Base-by-base conservation (phyloP, 2,329 filamentous ascomycete genomes). In the Tolypocladium album region DNA sequence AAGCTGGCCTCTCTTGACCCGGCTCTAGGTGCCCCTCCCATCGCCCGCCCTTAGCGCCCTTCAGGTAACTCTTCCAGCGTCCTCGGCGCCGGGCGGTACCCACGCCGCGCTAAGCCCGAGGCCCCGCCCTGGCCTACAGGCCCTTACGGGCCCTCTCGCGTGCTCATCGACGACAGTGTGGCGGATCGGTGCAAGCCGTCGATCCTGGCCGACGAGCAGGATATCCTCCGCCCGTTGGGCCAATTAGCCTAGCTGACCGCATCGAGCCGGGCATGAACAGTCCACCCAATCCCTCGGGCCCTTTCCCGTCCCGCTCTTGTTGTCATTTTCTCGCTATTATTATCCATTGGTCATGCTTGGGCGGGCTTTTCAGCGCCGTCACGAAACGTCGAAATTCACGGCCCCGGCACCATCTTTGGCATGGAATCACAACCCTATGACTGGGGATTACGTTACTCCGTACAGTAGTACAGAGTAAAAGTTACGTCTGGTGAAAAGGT, bases 141-240 rank as follows among this genome's bases (percentile, higher is more conserved):
- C 45, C 45, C 22, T 27, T 27, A 22, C 22, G n/a, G 45, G 47
- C 47, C 17, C 47, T 5, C 6, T 52, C 24, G 15, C 15, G 50
- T 57, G 60, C 31, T 22, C 60, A 63, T 63, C 62, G 62, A 59
- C 55, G 39, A 39, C 42, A 43, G 24, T 39, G 62, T 60, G 57
- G 53, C 20, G n/a, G 56, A 63, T 63, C 62, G 60, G 61, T 20
- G 3, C 24, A 17, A 12, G 24, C 15, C 11, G 8, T 7, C 47
- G 17, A 27, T 58, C 34, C n/a, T 24, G 20, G 24, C 17, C 31
- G 11, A 38, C 31, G 12, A 45, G 31, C 11, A 57, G 55, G 55
- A 31, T 57, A 40, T 57, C 24, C 39, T 57, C 55, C 55, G 55
- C 24, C 22, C 34, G 7, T 13, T 34, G 12, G 27, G 24, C 47